These are phyloP conservation scores for Phyllosticta paracitricarpa DNA, from an alignment of 2,329 filamentous ascomycete genomes.

Conservation along the genomic window DNA sequence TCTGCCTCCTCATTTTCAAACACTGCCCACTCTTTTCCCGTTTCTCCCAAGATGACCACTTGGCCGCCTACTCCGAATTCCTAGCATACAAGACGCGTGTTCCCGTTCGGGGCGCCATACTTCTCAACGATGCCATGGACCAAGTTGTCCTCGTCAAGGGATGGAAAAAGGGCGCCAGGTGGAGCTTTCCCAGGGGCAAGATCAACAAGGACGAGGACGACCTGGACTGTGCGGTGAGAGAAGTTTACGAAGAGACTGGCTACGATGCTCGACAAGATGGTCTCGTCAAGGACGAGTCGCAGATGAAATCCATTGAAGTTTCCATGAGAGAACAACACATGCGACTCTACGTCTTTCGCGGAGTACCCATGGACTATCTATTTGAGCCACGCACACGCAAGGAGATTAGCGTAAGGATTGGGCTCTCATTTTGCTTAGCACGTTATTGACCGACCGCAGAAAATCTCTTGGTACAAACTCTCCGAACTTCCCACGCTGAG, in stretches of 20 bases:
- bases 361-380: constrained; percentile 73
- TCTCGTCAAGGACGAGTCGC: constrained; percentile 57
- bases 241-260: constrained; percentile 94
- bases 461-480: constrained; percentile 89
- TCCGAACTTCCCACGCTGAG: constrained; percentile 76
- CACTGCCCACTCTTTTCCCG: constrained; percentile 82
- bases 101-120: constrained; percentile 85
- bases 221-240: constrained; percentile 82
- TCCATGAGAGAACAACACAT: constrained; percentile 90
- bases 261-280: constrained; percentile 70
- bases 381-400: constrained; percentile 90
- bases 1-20: constrained; percentile 84
- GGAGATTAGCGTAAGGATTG: constrained; percentile 61
- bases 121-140: constrained; percentile 92
- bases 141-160: constrained; percentile 88
- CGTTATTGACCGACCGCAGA: constrained; percentile 28
- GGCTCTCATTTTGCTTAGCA: neutral
- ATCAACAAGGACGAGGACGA: constrained; percentile 97
- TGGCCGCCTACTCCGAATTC: constrained; percentile 82
- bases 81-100: constrained; percentile 89
- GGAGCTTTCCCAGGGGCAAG: constrained; percentile 95
- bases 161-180: constrained; percentile 93
- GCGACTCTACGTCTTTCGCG: constrained; percentile 81
- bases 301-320: constrained; percentile 76
- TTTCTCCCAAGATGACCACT: constrained; percentile 68